phyloP scores from a whole-genome alignment of 306 rosid species.

The Hylodesmum podocarpum region DNA sequence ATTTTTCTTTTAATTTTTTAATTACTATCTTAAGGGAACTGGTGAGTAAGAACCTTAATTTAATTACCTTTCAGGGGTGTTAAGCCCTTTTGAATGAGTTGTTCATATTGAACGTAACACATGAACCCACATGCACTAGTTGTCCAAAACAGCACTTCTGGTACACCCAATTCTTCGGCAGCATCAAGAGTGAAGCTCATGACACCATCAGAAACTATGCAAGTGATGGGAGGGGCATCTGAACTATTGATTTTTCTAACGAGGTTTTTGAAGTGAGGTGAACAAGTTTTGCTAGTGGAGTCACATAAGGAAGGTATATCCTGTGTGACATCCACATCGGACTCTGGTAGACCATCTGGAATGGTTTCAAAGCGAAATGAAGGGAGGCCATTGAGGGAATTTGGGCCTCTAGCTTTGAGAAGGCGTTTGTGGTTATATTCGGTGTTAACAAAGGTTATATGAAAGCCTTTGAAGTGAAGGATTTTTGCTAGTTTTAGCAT shows the following conservation, averaged over 20 bases:
- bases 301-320: slow-evolving; percentile 36
- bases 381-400: slow-evolving; percentile 26
- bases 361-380: slow-evolving; percentile 36
- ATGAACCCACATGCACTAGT: slow-evolving; percentile 53
- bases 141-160: slow-evolving; percentile 45
- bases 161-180: slow-evolving; percentile 41
- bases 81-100: slow-evolving; percentile 29
- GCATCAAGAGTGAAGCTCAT: slow-evolving; percentile 49
- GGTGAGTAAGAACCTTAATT: no score
- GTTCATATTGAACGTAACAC: slow-evolving; percentile 33
- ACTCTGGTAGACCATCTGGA: slow-evolving; percentile 62
- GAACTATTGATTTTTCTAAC: slow-evolving; percentile 31
- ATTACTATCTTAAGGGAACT: no score
- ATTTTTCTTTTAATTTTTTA: no score
- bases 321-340: slow-evolving; percentile 46
- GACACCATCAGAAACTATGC: slow-evolving; percentile 46
- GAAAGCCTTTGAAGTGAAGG: slow-evolving; percentile 38
- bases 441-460: slow-evolving; percentile 40
- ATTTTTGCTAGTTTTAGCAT: slow-evolving; percentile 44
- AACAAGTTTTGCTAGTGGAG: slow-evolving; percentile 30
- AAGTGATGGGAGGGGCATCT: slow-evolving; percentile 38
- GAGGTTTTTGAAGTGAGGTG: slow-evolving; percentile 42
- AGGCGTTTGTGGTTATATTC: slow-evolving; percentile 42
- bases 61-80: neutral
- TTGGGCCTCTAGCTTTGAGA: slow-evolving; percentile 34